A percentile compares a stretch with the other conserved stretches of the same genome.
phyloP scores from a whole-genome alignment of 441 rosid species.

The Syzygium syzygioides region DNA sequence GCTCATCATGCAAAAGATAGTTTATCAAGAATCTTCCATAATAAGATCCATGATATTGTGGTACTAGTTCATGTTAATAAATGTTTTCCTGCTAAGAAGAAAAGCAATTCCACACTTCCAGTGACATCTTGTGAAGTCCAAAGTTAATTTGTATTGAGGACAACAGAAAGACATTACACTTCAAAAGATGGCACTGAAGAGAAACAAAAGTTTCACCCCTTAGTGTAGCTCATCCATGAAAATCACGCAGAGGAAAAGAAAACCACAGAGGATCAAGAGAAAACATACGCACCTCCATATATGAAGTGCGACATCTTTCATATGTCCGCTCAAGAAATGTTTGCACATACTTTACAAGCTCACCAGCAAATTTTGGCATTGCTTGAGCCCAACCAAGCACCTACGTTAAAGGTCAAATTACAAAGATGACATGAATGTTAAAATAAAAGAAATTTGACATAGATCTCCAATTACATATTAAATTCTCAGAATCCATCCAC shows the following conservation, averaged over 20 bases:
- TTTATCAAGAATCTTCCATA: background rate
- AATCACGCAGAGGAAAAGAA: background rate
- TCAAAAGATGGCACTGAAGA: background rate
- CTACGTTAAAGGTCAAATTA: constrained; percentile 31
- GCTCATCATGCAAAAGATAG: background rate
- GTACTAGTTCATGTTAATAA: background rate
- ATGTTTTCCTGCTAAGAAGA: background rate
- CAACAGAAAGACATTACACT: background rate
- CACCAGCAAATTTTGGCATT: constrained; percentile 96
- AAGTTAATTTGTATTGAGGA: background rate
- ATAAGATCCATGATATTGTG: background rate
- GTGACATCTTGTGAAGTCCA: background rate
- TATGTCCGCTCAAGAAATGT: constrained; percentile 96
- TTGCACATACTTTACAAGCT: constrained; percentile 89
- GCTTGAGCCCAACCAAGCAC: constrained; percentile 99
- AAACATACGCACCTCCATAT: constrained; percentile 70
- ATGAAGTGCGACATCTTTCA: constrained; percentile 96
- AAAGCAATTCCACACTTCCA: background rate
- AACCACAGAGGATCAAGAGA: background rate
- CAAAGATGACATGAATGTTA: background rate
- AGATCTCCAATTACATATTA: background rate
- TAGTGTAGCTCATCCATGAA: background rate
- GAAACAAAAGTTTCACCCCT: background rate
- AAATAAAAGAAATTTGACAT: background rate
- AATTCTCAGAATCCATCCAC: background rate